Evolutionary conservation across 2,329 filamentous ascomycete species (phyloP), one percentile per base, ranked within the genome.

Genomic region (Hirsutella rhossiliensis): DNA sequence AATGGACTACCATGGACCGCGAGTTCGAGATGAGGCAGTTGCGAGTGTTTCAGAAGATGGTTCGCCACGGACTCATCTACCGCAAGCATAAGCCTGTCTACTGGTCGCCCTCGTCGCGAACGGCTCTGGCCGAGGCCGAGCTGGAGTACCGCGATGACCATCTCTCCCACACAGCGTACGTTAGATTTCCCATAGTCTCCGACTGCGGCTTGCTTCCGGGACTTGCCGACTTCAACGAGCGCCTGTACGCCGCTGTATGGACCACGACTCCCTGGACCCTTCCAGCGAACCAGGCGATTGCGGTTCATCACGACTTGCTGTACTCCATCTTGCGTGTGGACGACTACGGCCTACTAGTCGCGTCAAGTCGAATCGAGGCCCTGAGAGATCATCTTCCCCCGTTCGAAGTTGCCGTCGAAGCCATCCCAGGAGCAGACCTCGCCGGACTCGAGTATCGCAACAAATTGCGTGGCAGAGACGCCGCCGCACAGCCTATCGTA

Each of bases 241-340:
- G 69, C 5, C 57, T 96, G 11, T 83, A 75, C 59, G 87, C 84
- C n/a, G 74, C 92, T n/a, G 86, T 97, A 42, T 98, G 92, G 92
- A 98, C 92, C 2, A 98, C 92, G 0, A 98, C 92, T 1, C 92
- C 92, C 0, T 98, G 92, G 92, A 98, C 92, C 0, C 69, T 98
- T 5, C 90, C 92, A 0, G 89, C 90, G 2, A 98, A 98, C 60
- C 80, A 79, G 57, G 89, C 87, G 0, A 88, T 98, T 59, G 89
- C 87, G 3, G 74, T 97, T 31, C 80, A 87, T 54, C 68, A 76
- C 7, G 78, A 85, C 34, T 65, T 97, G 48, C 68, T 78, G 38
- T 98, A 97, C 59, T 71, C 72, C 4, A 62, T 94, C 18, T 67
- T 94, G 32, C 67, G 72, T 44, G 68, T 75, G 2, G 68, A 68